Base-by-base conservation (phyloP, 73 alveolate species). In the Paramecium tetraurelia region DNA sequence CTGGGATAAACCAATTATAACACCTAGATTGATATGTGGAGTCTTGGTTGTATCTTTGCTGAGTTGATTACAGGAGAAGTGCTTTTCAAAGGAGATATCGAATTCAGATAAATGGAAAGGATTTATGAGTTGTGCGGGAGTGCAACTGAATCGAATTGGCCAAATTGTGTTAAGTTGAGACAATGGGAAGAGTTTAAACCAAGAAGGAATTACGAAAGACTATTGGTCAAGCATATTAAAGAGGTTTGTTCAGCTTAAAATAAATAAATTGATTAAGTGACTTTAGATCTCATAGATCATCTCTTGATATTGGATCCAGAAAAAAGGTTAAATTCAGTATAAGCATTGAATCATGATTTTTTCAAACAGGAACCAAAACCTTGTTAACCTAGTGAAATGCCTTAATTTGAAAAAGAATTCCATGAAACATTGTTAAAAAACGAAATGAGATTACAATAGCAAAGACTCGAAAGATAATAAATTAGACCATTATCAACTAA, bases 111-210 rank as follows among this genome's bases (percentile, higher is more conserved):
- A 92, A 85, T 98, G 70, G 97, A 97, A 59, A 93, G 95, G 92
- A 98, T 98, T 5, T 97, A 95, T 85, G 96, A 96, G 38, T 95
- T 93, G 70, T 98, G 99, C 92, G 99, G 99, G 33, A 94, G 97
- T 48, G 98, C 98, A 2, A 94, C 83, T 68, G 98, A 96, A 59
- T 93, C 94, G 86, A 95, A 46, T 43, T 98, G 99, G 99, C 99
- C 99, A 1, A 99, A 97, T 14, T 97, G 96, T 22, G 95, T 93
- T 24, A 93, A 89, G 38, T 85, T 95, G 31, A 94, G 95, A 48
- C 41, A 48, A 31, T 97, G 93, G 92, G 94, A 96, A 84, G 95
- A 86, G 36, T 72, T 89, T 57, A 95, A 95, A n/a, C 98, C 98
- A 27, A 94, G 95, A 85, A 92, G 95, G 24, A 76, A 77, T 85